Conservation (phyloP, 2,329 filamentous ascomycete species). For the Cadophora malorum region DNA sequence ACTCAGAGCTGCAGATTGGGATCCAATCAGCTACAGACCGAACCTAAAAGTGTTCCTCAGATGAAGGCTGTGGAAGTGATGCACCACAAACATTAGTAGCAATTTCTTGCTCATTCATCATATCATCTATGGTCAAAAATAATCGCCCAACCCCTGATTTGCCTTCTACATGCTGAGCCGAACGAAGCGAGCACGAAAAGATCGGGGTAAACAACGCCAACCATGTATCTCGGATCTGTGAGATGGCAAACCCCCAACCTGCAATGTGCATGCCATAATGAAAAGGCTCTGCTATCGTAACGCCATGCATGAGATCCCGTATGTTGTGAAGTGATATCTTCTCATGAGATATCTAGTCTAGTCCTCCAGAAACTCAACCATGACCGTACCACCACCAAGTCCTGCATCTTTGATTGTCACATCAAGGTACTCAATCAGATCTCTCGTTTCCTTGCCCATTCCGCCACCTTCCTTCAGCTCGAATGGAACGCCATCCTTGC, state of each 20-base stretch:
- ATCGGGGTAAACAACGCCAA: slow-evolving; percentile 19
- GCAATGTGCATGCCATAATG: slow-evolving; percentile 13
- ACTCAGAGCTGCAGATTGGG: slow-evolving; percentile 3
- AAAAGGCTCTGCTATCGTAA: slow-evolving; percentile 26
- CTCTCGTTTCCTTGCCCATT: slow-evolving; percentile 69
- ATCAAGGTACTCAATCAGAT: slow-evolving; percentile 79
- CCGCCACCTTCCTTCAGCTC: slow-evolving; percentile 71
- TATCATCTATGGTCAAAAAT: slow-evolving; percentile 19
- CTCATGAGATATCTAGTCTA: slow-evolving; percentile 26
- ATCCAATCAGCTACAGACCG: not conserved
- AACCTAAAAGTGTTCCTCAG: not conserved
- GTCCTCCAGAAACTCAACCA: slow-evolving; percentile 84
- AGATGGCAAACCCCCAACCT: slow-evolving; percentile 7
- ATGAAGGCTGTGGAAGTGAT: not conserved
- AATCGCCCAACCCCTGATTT: not conserved
- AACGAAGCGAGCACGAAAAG: slow-evolving; percentile 17
- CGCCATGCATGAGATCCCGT: slow-evolving; percentile 18
- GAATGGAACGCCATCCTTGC: slow-evolving; percentile 79
- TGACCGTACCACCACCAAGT: slow-evolving; percentile 90
- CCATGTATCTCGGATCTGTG: slow-evolving; percentile 20
- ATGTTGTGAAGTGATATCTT: slow-evolving; percentile 13
- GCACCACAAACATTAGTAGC: slow-evolving; percentile 12
- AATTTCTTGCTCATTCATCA: slow-evolving; percentile 15
- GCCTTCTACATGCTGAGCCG: slow-evolving; percentile 19
- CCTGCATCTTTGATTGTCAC: slow-evolving; percentile 80